A percentile compares a stretch with the other conserved stretches of the same genome.
Evolutionary conservation across 2,329 filamentous ascomycete species (phyloP).

Genomic region (Amauroascus verrucosus): DNA sequence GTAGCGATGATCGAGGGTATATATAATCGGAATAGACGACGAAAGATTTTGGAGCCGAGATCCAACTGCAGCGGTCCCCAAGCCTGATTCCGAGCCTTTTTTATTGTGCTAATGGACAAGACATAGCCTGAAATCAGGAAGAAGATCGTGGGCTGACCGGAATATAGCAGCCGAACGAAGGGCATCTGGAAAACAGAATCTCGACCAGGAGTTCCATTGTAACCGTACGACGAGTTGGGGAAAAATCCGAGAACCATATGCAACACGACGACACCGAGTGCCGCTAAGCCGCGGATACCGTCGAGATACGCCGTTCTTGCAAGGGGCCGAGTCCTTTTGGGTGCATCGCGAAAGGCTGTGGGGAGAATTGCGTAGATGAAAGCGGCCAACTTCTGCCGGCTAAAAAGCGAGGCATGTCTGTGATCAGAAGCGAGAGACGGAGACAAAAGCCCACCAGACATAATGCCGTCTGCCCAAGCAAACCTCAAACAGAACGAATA

Average conservation of each 20-base stretch:
- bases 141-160: conserved; percentile 37
- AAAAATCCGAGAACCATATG: conserved; percentile 14
- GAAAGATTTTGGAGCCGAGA: conserved; percentile 36
- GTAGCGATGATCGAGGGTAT: conserved; percentile 34
- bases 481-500: neutral
- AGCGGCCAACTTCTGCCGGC: conserved; percentile 3
- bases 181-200: conserved; percentile 28
- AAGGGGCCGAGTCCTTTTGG: conserved; percentile 3
- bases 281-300: conserved; percentile 22
- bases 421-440: conserved; percentile 6
- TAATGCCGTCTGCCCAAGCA: neutral
- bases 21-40: conserved; percentile 35
- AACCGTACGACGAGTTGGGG: conserved; percentile 12
- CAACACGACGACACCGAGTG: conserved; percentile 17
- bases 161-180: conserved; percentile 34
- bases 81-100: conserved; percentile 26
- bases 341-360: conserved; percentile 3
- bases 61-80: conserved; percentile 28
- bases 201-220: conserved; percentile 13
- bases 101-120: conserved; percentile 28
- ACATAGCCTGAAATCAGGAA: conserved; percentile 42
- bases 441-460: conserved; percentile 7
- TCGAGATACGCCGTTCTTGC: conserved; percentile 21
- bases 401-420: neutral
- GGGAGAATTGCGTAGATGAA: conserved; percentile 7